Evolutionary conservation across 31 red algal genomes (phyloP).

Genomic region (Bonnemaisonia californica): DNA sequence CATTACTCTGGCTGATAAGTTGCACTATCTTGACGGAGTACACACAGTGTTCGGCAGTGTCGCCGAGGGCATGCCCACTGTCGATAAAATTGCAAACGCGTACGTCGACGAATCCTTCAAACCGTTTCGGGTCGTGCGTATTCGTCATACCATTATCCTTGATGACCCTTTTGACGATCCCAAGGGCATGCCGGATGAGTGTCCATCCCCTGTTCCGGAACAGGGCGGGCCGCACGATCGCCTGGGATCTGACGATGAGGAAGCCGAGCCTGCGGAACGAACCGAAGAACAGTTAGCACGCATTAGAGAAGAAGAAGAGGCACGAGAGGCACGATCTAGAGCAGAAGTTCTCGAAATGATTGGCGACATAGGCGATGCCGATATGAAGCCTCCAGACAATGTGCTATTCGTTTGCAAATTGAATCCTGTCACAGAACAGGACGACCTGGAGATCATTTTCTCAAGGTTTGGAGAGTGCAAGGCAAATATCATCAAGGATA

Average conservation of each 20-base stretch:
- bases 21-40: constrained; percentile 61
- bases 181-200: constrained; percentile 37
- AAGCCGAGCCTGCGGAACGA: constrained; percentile 42
- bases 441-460: constrained; percentile 94
- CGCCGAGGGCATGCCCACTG: constrained; percentile 56
- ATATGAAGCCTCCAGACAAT: constrained; percentile 84
- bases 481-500: constrained; percentile 70
- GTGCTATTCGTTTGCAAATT: constrained; percentile 93
- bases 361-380: constrained; percentile 81
- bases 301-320: constrained; percentile 35
- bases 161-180: constrained; percentile 76
- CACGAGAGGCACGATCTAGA: constrained; percentile 68
- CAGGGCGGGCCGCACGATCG: constrained; percentile 47
- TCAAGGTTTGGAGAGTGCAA: constrained; percentile 86
- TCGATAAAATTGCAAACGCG: constrained; percentile 61
- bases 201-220: constrained; percentile 33
- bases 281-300: constrained; percentile 5
- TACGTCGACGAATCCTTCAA: constrained; percentile 42
- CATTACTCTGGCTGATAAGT: constrained; percentile 60
- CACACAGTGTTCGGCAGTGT: constrained; percentile 78
- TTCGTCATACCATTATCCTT: constrained; percentile 81
- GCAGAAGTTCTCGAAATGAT: constrained; percentile 93
- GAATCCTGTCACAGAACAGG: constrained; percentile 76
- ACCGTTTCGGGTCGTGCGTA: constrained; percentile 68
- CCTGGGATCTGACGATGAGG: constrained; percentile 59